Conservation (phyloP, 352 stramenopile genomes). For the Pythium rhizo-oryzae region DNA sequence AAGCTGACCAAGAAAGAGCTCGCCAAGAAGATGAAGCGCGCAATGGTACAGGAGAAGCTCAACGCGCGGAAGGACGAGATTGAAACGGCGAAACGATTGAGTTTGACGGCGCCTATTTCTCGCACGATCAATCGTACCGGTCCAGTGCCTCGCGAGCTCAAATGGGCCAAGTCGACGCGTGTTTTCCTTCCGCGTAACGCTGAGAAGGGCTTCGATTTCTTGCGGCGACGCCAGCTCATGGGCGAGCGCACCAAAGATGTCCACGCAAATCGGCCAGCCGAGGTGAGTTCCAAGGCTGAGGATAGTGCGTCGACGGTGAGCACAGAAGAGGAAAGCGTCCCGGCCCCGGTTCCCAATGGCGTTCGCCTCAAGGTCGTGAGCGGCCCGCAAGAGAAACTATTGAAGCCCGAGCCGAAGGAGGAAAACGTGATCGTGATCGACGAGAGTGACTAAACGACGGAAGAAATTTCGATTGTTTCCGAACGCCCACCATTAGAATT, state of each 20-base stretch:
- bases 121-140: conserved; percentile 62
- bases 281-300: conserved; percentile 21
- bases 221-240: conserved; percentile 62
- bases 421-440: conserved; percentile 1
- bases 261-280: conserved; percentile 27
- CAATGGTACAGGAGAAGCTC: conserved; percentile 65
- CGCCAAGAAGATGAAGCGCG: conserved; percentile 67
- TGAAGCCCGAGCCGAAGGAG: neutral
- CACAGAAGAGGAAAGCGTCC: conserved; percentile 23
- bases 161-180: conserved; percentile 50
- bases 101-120: conserved; percentile 60
- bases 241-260: conserved; percentile 33
- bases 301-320: conserved; percentile 29
- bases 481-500: conserved; percentile 10
- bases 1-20: conserved; percentile 87
- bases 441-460: neutral
- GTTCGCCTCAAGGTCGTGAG: conserved; percentile 30
- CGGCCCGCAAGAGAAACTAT: conserved; percentile 26
- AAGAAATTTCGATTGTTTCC: neutral
- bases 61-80: conserved; percentile 70
- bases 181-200: conserved; percentile 73
- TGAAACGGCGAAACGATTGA: conserved; percentile 61
- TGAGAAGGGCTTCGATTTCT: conserved; percentile 68
- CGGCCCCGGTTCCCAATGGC: neutral
- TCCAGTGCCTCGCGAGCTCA: conserved; percentile 56